Conservation (phyloP, 345 rosid genomes). For the Lepidium aucheri region DNA sequence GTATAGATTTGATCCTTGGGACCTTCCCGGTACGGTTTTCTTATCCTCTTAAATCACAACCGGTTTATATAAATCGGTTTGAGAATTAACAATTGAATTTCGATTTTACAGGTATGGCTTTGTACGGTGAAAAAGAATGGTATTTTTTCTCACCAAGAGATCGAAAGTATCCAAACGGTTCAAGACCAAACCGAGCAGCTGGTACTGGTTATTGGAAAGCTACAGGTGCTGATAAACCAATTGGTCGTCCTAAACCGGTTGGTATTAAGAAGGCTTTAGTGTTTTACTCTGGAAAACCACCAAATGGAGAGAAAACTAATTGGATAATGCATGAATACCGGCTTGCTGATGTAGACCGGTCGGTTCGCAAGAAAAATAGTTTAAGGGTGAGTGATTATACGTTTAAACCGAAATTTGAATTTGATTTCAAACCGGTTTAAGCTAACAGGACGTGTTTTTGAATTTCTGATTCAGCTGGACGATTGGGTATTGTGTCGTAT, state of each 20-base stretch:
- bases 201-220: slow-evolving; percentile 97
- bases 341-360: slow-evolving; percentile 81
- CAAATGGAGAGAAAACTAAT: slow-evolving; percentile 79
- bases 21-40: slow-evolving; percentile 59
- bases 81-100: not conserved
- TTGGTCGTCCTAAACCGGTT: slow-evolving; percentile 61
- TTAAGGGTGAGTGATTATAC: slow-evolving; percentile 57
- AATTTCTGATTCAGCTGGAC: slow-evolving; percentile 52
- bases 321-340: slow-evolving; percentile 99
- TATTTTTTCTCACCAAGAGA: slow-evolving; percentile 88
- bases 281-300: slow-evolving; percentile 86
- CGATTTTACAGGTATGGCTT: slow-evolving; percentile 44
- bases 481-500: slow-evolving; percentile 98
- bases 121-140: slow-evolving; percentile 95
- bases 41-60: not conserved
- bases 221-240: slow-evolving; percentile 96
- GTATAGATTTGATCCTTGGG: slow-evolving; percentile 82
- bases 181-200: slow-evolving; percentile 89
- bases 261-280: slow-evolving; percentile 94
- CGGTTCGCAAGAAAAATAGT: slow-evolving; percentile 76
- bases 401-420: not conserved
- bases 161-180: slow-evolving; percentile 88
- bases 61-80: not conserved
- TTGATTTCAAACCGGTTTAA: not conserved
- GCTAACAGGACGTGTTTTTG: slow-evolving; percentile 15